Conservation (phyloP, 768 basidiomycete species). For the Suillus hirtellus region DNA sequence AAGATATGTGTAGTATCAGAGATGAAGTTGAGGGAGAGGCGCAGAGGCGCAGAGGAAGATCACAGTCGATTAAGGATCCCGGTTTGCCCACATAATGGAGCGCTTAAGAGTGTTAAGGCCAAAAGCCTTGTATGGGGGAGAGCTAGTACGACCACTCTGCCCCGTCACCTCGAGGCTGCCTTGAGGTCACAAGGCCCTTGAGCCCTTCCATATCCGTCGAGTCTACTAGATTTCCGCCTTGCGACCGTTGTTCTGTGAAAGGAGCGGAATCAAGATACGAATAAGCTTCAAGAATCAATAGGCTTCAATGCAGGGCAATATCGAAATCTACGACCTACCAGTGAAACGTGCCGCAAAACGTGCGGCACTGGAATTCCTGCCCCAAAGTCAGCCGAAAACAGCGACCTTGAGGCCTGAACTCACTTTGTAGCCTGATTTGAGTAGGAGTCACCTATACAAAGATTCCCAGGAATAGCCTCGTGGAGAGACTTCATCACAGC, state of each 20-base stretch:
- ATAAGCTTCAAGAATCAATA: constrained; percentile 3
- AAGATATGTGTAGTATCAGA: constrained; percentile 10
- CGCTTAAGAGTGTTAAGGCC: constrained; percentile 34
- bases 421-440: constrained; percentile 1
- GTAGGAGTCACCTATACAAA: neutral
- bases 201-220: constrained; percentile 26
- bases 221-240: constrained; percentile 26
- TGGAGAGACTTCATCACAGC: constrained; percentile 9
- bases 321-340: neutral
- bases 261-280: constrained; percentile 1
- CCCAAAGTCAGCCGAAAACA: neutral
- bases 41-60: constrained; percentile 18
- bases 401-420: neutral
- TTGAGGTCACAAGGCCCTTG: constrained; percentile 32
- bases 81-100: constrained; percentile 12
- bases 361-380: neutral
- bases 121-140: constrained; percentile 19
- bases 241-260: constrained; percentile 13
- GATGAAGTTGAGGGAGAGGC: constrained; percentile 7
- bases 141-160: constrained; percentile 31
- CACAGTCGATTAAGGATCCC: constrained; percentile 12
- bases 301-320: neutral
- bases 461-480: constrained; percentile 8
- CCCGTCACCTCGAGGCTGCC: constrained; percentile 42
- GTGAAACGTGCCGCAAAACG: neutral